Percentiles rank a stretch among this genome's conserved stretches.
Evolutionary conservation across 2,329 filamentous ascomycete genomes (phyloP).

Genomic region (Hymenoscyphus albidus): DNA sequence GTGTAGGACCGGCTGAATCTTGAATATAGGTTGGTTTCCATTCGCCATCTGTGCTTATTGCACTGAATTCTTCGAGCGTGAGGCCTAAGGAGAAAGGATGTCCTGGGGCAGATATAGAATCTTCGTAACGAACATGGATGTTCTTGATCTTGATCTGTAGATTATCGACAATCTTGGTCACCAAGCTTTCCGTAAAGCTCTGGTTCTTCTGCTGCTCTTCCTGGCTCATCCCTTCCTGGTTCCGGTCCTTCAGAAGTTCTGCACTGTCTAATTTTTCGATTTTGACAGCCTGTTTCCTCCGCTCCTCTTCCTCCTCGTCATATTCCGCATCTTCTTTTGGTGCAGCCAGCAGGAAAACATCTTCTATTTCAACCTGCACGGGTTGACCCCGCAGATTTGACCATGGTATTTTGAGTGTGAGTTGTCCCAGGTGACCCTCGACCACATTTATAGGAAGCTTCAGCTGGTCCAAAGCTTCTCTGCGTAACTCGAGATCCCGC

Average conservation of each 20-base stretch:
- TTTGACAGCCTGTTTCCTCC: slow-evolving; percentile 83
- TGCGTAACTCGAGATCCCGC: slow-evolving; percentile 83
- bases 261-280: slow-evolving; percentile 98
- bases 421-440: slow-evolving; percentile 86
- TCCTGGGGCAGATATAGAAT: slow-evolving; percentile 89
- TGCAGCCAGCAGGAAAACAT: slow-evolving; percentile 92
- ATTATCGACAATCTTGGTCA: slow-evolving; percentile 97
- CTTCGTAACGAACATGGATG: slow-evolving; percentile 96
- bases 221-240: slow-evolving; percentile 84
- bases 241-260: slow-evolving; percentile 87
- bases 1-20: slow-evolving; percentile 73
- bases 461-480: slow-evolving; percentile 94
- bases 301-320: slow-evolving; percentile 87
- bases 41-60: slow-evolving; percentile 88
- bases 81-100: slow-evolving; percentile 93
- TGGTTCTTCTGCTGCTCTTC: slow-evolving; percentile 98
- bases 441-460: slow-evolving; percentile 95
- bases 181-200: slow-evolving; percentile 91
- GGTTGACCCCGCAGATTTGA: slow-evolving; percentile 93
- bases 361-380: slow-evolving; percentile 90
- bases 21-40: slow-evolving; percentile 98
- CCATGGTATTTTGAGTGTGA: slow-evolving; percentile 94
- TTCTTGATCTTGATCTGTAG: slow-evolving; percentile 97
- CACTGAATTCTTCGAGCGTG: slow-evolving; percentile 93
- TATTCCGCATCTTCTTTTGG: slow-evolving; percentile 95